Evolutionary conservation across 2,329 filamentous ascomycete genomes (phyloP), one percentile per base, ranked within the genome.

Genomic region (Xylaria sp.): DNA sequence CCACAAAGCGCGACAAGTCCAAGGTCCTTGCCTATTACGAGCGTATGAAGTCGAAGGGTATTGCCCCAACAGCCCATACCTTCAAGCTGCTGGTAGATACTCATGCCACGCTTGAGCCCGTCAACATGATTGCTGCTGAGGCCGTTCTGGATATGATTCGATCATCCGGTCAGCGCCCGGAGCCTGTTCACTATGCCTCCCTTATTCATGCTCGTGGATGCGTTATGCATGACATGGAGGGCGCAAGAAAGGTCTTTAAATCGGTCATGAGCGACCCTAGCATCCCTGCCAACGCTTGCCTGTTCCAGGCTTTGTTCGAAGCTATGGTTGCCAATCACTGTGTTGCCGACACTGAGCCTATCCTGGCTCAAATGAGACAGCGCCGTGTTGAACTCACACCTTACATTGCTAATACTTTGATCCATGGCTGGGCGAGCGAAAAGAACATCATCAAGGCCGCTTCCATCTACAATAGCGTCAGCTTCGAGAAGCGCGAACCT

Each of bases 81-180:
- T 97, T 94, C 84, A 99, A 99, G 83, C 89, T 99, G 19, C 87
- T 99, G 46, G 92, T 99, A 69, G 95, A 99, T 75, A 94, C 94
- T 1, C 89, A 98, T 74, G 95, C 95, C 14, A 97, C 94, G 4
- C 87, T 99, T 40, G 94, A 98, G 74, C 94, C 95, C 0, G 84
- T 96, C 60, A 81, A 98, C 76, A 94, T 98, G 89, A 80, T 84
- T 3, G 92, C 93, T 28, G 95, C 94, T 2, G 93, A 97, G 78
- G 84, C 87, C 46, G 88, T 99, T 0, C 84, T 99, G 5, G 88
- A 89, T 55, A 84, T 88, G 74, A 96, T 99, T 76, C 88, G 89
- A 52, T 80, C 85, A 37, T 84, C 88, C 21, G 92, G 92, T 40
- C 87, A 92, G 71, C 83, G 85, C 25, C 91, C 94, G 0, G 95